Evolutionary conservation across 192 early-diverging fungal genomes (phyloP).

Genomic region (Coemansia sp.): DNA sequence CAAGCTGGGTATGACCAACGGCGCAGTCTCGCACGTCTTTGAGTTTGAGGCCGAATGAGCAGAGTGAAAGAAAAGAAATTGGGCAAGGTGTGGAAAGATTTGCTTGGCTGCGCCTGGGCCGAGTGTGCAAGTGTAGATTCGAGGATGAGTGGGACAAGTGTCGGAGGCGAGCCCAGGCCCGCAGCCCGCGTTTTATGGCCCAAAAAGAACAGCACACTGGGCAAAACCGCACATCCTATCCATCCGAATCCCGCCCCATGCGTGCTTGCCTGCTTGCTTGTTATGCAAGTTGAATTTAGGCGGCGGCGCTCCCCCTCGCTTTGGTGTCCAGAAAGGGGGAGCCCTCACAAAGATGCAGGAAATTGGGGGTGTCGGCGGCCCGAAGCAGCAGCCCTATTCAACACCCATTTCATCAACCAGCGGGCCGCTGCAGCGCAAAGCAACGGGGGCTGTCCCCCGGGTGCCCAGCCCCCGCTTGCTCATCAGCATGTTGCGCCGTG

Average conservation of each 20-base stretch:
- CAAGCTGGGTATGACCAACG: slow-evolving; percentile 4
- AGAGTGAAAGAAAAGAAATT: not conserved
- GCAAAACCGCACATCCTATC: not conserved
- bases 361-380: slow-evolving; percentile 6
- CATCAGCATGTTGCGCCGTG: too few relatives aligned
- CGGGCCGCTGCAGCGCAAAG: slow-evolving; percentile 3
- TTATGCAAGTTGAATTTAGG: slow-evolving; percentile 7
- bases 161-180: slow-evolving; percentile 3
- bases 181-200: slow-evolving; percentile 8
- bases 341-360: slow-evolving; percentile 1
- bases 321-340: not conserved
- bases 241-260: too few relatives aligned
- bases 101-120: not conserved
- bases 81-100: not conserved
- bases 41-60: too few relatives aligned
- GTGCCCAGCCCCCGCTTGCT: not conserved
- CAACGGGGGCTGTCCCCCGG: not conserved
- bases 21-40: not conserved
- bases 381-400: not conserved
- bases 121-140: not conserved
- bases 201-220: not conserved
- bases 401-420: slow-evolving; percentile 7
- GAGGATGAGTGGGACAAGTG: not conserved
- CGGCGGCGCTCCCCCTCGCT: not conserved
- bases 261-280: not conserved